Evolutionary conservation across 2,329 filamentous ascomycete species (phyloP).

Genomic region (Neonectria coccinea): DNA sequence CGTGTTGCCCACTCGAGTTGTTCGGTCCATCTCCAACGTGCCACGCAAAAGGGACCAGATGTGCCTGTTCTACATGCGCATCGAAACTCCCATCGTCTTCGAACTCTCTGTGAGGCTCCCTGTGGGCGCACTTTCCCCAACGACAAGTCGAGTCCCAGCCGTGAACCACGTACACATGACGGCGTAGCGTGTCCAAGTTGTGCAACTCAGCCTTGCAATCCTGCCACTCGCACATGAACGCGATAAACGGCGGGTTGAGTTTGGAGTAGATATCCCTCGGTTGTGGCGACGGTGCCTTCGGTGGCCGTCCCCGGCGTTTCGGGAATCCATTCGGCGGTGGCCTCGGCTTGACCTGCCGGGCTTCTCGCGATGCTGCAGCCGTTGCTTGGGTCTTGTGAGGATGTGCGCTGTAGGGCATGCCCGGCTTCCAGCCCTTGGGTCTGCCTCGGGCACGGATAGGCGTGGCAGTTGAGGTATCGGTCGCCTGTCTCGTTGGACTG

Average conservation of each 20-base stretch:
- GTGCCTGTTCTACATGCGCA: conserved; percentile 65
- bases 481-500: conserved; percentile 15
- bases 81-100: conserved; percentile 53
- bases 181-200: conserved; percentile 69
- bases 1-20: conserved; percentile 49
- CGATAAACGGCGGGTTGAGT: conserved; percentile 58
- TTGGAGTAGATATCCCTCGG: conserved; percentile 56
- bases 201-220: conserved; percentile 70
- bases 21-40: conserved; percentile 69
- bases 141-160: conserved; percentile 43
- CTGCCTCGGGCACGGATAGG: conserved; percentile 52
- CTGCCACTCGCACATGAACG: conserved; percentile 71
- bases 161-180: conserved; percentile 66
- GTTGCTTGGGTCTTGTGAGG: conserved; percentile 32
- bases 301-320: conserved; percentile 58
- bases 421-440: conserved; percentile 59
- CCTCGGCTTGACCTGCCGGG: conserved; percentile 46
- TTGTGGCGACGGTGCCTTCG: conserved; percentile 53
- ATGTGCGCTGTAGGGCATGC: conserved; percentile 46
- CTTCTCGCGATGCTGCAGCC: conserved; percentile 38
- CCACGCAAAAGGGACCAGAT: conserved; percentile 67
- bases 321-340: conserved; percentile 39
- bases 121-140: conserved; percentile 49
- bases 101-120: conserved; percentile 49
- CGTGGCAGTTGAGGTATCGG: conserved; percentile 17